Base-by-base conservation (phyloP, 805 yeast genomes). In the Blastobotrys parvus region DNA sequence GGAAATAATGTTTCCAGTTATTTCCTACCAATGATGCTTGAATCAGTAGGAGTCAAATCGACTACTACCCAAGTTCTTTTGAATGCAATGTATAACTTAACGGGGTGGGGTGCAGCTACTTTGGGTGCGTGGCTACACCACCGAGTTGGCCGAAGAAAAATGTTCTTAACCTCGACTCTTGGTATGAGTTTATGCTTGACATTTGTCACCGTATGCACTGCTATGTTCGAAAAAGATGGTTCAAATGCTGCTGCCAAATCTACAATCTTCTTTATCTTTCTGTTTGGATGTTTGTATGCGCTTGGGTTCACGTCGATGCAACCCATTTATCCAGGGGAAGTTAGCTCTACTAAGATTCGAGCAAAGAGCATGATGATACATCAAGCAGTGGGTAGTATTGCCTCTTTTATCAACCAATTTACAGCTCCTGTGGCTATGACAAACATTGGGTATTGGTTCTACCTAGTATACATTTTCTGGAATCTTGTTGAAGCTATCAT, bases 291-390 rank as follows among this genome's bases (percentile, higher is more conserved):
- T 8, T 13, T 33, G 15, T 48, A 35, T 25, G 42, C 49, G 2
- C 4, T 63, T 44, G 63, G 62, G 2, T 57, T 58, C 47, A 64
- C 64, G 15, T 59, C 66, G 13, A 55, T 64, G 50, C 61, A 57
- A 39, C 38, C 38, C 11, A 21, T 35, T 35, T 35, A 35, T n/a
- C 38, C 38, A 8, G 20, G 38, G 3, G 50, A 47, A 35, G 55
- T 59, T 7, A 38, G 55, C 20, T 49, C 57, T 22, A 59, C 56
- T 41, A 46, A 53, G 8, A 45, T 56, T 48, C 52, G 64, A 39
- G 56, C 62, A 10, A 50, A 56, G 44, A 52, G 53, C n/a, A 39
- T 42, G 31, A 42, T 54, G 21, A 34, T 45, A 1, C 27, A 31
- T 19, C 36, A 39, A 20, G 22, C 42, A 7, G 41, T 40, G 7